Evolutionary conservation across 805 yeast genomes (phyloP).

Genomic region (Ogataea chonburiensis): DNA sequence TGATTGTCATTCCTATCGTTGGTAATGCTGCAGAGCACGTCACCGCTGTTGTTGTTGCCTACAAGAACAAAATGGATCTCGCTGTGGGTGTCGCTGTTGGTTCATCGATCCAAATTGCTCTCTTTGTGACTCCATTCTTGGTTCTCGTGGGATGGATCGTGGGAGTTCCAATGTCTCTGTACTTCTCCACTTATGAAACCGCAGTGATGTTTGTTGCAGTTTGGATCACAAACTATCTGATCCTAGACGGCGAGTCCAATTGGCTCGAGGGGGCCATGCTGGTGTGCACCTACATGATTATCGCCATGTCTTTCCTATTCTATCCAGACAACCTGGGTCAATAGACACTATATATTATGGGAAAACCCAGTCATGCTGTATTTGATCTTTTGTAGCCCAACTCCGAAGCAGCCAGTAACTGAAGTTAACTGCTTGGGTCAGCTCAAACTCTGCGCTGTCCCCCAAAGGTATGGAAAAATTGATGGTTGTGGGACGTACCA

Average conservation of each 20-base stretch:
- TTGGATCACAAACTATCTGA: conserved; percentile 79
- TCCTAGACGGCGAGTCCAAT: conserved; percentile 91
- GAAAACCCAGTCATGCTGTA: conserved; percentile 20
- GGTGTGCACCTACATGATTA: conserved; percentile 78
- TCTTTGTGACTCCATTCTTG: conserved; percentile 93
- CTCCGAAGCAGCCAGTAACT: conserved; percentile 23
- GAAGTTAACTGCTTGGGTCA: conserved; percentile 22
- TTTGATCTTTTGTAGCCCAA: conserved; percentile 17
- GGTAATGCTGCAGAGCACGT: conserved; percentile 99
- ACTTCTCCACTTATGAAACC: conserved; percentile 91
- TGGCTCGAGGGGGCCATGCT: conserved; percentile 98
- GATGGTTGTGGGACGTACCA: conserved; percentile 7
- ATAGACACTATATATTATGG: neutral
- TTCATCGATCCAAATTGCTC: conserved; percentile 89
- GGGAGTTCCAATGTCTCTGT: conserved; percentile 88
- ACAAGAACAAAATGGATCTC: conserved; percentile 94
- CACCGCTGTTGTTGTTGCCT: conserved; percentile 92
- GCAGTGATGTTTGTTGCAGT: conserved; percentile 88
- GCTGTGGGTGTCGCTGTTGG: conserved; percentile 98
- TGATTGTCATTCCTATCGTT: conserved; percentile 91
- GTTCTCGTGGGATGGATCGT: conserved; percentile 92
- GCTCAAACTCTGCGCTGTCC: conserved; percentile 8
- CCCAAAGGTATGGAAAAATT: conserved; percentile 13
- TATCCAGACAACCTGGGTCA: conserved; percentile 61
- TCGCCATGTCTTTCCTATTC: conserved; percentile 86